Evolutionary conservation across 2,329 filamentous ascomycete species (phyloP).

Genomic region (Truncatella angustata): DNA sequence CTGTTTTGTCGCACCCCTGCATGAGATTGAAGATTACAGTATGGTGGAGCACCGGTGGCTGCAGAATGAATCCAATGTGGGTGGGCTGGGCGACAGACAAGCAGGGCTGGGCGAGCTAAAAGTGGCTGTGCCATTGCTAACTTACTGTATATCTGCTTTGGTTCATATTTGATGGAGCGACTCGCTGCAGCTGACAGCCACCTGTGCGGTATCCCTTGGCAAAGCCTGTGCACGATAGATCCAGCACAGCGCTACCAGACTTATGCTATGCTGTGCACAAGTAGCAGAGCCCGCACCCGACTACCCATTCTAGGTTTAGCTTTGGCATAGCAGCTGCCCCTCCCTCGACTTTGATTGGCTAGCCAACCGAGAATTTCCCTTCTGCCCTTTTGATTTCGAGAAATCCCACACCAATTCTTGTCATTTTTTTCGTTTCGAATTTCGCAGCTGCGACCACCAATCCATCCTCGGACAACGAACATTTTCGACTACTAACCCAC

Average conservation of each 20-base stretch:
- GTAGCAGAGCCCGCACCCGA: no score
- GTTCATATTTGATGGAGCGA: no score
- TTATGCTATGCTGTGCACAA: no score
- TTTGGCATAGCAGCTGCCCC: background rate
- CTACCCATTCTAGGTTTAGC: no score
- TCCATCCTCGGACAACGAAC: slow-evolving; percentile 2
- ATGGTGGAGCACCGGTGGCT: background rate
- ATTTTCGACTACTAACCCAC: slow-evolving; percentile 6
- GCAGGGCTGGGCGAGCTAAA: background rate
- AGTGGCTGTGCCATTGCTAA: slow-evolving; percentile 1
- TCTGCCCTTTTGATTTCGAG: slow-evolving; percentile 8
- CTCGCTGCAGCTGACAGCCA: no score
- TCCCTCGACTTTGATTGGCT: slow-evolving; percentile 8
- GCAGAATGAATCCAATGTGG: no score
- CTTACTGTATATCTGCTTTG: no score
- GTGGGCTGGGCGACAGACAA: no score
- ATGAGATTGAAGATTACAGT: slow-evolving; percentile 3
- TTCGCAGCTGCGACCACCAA: slow-evolving; percentile 2
- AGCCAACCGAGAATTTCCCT: slow-evolving; percentile 5
- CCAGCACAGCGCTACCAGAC: no score
- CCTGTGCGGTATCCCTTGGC: no score
- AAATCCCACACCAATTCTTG: slow-evolving; percentile 5
- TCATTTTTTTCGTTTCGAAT: slow-evolving; percentile 5
- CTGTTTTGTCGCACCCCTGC: background rate
- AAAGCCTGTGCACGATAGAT: no score